Evolutionary conservation across 108 stramenopile species (phyloP).

Genomic region (Fragilariopsis cylindrus): DNA sequence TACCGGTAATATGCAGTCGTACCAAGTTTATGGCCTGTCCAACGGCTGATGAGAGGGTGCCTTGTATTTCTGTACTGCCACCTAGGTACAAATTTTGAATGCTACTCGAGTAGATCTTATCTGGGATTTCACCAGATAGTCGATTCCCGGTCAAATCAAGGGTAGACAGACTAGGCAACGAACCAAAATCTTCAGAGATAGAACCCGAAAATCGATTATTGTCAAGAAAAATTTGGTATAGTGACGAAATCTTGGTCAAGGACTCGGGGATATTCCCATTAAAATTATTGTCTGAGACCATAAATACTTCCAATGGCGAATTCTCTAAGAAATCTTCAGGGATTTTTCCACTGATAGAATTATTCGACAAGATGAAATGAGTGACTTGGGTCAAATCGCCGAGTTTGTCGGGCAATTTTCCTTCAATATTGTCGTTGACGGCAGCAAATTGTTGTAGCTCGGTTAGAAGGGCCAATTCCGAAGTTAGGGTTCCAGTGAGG

Average conservation of each 20-base stretch:
- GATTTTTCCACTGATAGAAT: constrained; percentile 27
- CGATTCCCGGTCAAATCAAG: constrained; percentile 30
- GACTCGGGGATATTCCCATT: constrained; percentile 24
- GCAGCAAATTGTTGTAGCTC: constrained; percentile 29
- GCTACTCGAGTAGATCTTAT: constrained; percentile 16
- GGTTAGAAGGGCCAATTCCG: constrained; percentile 14
- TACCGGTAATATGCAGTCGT: constrained; percentile 17
- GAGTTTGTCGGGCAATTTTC: constrained; percentile 45
- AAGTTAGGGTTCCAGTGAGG: constrained; percentile 21
- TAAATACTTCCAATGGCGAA: constrained; percentile 46
- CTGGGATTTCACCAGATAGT: constrained; percentile 31
- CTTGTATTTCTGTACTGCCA: constrained; percentile 15
- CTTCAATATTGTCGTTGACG: constrained; percentile 33
- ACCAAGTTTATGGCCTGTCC: constrained; percentile 11
- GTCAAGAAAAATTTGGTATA: constrained; percentile 18
- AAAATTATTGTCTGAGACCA: constrained; percentile 65
- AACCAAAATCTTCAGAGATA: constrained; percentile 28
- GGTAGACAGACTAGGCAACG: constrained; percentile 11
- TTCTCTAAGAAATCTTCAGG: constrained; percentile 25
- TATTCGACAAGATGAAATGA: constrained; percentile 16
- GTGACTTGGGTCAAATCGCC: constrained; percentile 24
- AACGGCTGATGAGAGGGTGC: constrained; percentile 19
- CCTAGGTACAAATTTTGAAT: constrained; percentile 31
- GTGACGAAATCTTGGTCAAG: constrained; percentile 15
- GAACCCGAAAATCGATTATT: constrained; percentile 29